Evolutionary conservation across 1,139 yeast genomes (phyloP).

Genomic region (Maudiozyma humilis): DNA sequence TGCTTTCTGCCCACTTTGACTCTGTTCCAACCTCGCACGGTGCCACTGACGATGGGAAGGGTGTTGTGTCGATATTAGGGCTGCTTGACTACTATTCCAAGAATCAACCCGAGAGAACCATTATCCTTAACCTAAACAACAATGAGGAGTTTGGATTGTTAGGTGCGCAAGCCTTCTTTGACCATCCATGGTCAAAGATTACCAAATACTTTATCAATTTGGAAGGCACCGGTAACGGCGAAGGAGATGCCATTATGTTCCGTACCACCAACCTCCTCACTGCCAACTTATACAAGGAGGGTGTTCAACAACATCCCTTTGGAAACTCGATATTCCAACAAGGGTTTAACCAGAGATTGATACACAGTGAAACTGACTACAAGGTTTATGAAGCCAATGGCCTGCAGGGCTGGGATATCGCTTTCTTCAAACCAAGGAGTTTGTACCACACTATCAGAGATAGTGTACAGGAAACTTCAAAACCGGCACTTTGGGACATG

Average conservation of each 20-base stretch:
- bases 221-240: conserved; percentile 93
- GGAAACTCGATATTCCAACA: conserved; percentile 75
- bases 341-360: conserved; percentile 65
- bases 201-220: conserved; percentile 67
- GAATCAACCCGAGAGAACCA: conserved; percentile 53
- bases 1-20: conserved; percentile 82
- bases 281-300: conserved; percentile 46
- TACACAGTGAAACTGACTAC: conserved; percentile 81
- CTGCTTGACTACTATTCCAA: conserved; percentile 45
- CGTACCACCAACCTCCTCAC: conserved; percentile 75
- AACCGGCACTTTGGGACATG: conserved; percentile 73
- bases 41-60: conserved; percentile 89
- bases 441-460: conserved; percentile 76
- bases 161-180: conserved; percentile 71
- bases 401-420: conserved; percentile 74
- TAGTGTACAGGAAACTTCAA: conserved; percentile 53
- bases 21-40: conserved; percentile 85
- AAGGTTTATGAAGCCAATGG: conserved; percentile 61
- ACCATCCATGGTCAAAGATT: conserved; percentile 64
- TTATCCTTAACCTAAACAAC: conserved; percentile 79
- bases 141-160: conserved; percentile 83
- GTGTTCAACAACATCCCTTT: conserved; percentile 47
- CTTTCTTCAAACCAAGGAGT: conserved; percentile 68
- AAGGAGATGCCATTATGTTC: conserved; percentile 71
- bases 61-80: conserved; percentile 77